Percentiles rank a stretch among this genome's conserved stretches.
phyloP scores from a whole-genome alignment of 2,329 filamentous ascomycete species.

The Fusarium annulatum region DNA sequence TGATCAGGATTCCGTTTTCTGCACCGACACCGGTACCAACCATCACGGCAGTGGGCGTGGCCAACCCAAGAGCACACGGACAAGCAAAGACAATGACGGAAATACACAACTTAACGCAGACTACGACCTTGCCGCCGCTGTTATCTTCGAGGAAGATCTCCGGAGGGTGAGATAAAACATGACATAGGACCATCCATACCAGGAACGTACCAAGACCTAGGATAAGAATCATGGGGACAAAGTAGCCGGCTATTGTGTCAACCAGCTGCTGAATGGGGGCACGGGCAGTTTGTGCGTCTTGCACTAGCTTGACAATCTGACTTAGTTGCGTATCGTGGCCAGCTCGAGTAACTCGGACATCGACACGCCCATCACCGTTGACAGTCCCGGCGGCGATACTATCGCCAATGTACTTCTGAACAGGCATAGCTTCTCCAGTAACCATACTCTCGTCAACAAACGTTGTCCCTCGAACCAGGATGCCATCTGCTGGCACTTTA shows the following conservation, averaged over 20 bases:
- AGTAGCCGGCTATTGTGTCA: conserved; percentile 91
- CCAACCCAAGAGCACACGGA: conserved; percentile 92
- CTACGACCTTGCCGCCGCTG: conserved; percentile 93
- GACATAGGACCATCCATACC: conserved; percentile 94
- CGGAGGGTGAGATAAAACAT: conserved; percentile 83
- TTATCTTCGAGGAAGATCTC: conserved; percentile 83
- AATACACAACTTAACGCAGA: conserved; percentile 96
- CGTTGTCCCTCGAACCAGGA: conserved; percentile 87
- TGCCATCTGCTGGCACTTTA: conserved; percentile 94
- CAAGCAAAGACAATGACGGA: conserved; percentile 99
- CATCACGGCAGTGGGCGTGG: conserved; percentile 99
- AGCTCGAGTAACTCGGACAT: conserved; percentile 91
- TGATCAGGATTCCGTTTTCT: conserved; percentile 94
- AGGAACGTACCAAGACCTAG: conserved; percentile 88
- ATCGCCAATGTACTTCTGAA: conserved; percentile 85
- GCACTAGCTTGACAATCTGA: conserved; percentile 96
- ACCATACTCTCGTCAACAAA: conserved; percentile 99
- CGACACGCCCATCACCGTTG: conserved; percentile 90
- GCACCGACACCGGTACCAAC: conserved; percentile 96
- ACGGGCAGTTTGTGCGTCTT: conserved; percentile 93
- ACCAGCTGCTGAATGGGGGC: conserved; percentile 95
- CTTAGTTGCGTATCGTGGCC: conserved; percentile 96
- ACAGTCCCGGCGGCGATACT: conserved; percentile 92
- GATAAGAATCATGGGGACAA: conserved; percentile 88
- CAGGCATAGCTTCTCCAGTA: conserved; percentile 95